These are phyloP conservation scores for Perkinsela sp. DNA, from an alignment of 208 protist species.

Conservation along the genomic window DNA sequence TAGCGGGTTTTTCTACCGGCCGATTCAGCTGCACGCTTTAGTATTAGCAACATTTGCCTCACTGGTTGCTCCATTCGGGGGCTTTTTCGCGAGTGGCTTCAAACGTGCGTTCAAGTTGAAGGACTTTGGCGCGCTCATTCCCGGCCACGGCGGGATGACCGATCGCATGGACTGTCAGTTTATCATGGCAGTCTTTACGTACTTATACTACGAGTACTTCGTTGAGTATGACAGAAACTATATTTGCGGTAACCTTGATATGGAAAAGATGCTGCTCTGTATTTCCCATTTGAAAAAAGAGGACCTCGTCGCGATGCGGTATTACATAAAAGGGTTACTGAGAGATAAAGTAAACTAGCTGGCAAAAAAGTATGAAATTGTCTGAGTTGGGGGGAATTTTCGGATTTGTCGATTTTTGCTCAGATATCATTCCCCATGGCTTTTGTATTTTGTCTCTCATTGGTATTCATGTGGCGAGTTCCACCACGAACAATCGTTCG, in stretches of 20 bases:
- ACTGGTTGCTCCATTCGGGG: slow-evolving; percentile 84
- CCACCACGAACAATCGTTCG: too few relatives aligned
- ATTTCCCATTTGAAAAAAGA: not conserved
- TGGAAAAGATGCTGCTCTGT: not conserved
- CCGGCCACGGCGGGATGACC: slow-evolving; percentile 88
- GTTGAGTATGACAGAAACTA: not conserved
- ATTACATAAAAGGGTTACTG: not conserved
- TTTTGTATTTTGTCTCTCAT: too few relatives aligned
- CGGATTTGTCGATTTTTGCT: too few relatives aligned
- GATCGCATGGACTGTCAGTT: slow-evolving; percentile 92
- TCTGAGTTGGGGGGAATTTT: too few relatives aligned
- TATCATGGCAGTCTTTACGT: slow-evolving; percentile 75
- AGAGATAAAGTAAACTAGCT: not conserved
- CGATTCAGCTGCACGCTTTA: slow-evolving; percentile 69
- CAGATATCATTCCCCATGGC: too few relatives aligned
- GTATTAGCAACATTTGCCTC: slow-evolving; percentile 78
- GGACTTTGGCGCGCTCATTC: slow-evolving; percentile 87
- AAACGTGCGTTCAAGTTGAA: slow-evolving; percentile 91
- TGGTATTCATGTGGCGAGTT: too few relatives aligned
- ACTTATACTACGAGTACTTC: slow-evolving; percentile 14
- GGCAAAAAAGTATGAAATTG: too few relatives aligned
- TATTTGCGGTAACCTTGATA: not conserved
- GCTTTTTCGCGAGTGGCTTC: slow-evolving; percentile 87
- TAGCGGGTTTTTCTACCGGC: slow-evolving; percentile 8
- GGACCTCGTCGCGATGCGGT: not conserved